These are phyloP conservation scores for Primulina eburnea DNA, from an alignment of 257 asterid species.

Conservation along the genomic window DNA sequence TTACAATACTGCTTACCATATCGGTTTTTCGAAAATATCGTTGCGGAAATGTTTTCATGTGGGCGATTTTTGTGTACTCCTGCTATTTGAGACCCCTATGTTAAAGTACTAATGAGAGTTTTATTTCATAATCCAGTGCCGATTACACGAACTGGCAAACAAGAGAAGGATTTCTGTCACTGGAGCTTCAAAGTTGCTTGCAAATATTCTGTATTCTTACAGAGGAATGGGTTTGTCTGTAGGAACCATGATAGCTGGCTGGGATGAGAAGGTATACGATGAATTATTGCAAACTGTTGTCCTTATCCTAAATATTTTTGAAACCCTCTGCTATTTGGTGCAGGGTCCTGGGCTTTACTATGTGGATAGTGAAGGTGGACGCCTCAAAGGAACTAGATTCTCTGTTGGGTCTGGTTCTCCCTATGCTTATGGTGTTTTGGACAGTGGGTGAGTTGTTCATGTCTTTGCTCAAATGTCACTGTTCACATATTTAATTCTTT, in stretches of 20 bases:
- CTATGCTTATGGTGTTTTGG: constrained; percentile 92
- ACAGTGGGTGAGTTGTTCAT: constrained; percentile 65
- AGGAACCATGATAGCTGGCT: constrained; percentile 98
- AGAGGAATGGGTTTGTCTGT: constrained; percentile 97
- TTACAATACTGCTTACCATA: neutral
- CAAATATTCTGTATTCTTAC: constrained; percentile 85
- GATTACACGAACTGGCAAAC: constrained; percentile 88
- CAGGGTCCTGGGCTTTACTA: constrained; percentile 96
- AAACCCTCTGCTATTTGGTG: constrained; percentile 25
- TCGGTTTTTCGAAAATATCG: neutral
- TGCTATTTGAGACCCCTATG: constrained; percentile 8
- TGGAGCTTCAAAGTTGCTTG: constrained; percentile 88
- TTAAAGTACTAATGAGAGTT: constrained; percentile 18
- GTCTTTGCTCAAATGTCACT: constrained; percentile 2
- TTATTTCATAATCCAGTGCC: constrained; percentile 56
- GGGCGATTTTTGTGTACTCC: neutral
- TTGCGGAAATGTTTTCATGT: neutral
- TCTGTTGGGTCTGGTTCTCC: constrained; percentile 99
- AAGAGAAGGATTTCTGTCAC: constrained; percentile 93
- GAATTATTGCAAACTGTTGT: constrained; percentile 5
- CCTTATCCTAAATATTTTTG: neutral
- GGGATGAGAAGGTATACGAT: constrained; percentile 85
- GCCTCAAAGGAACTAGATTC: constrained; percentile 89
- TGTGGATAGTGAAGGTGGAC: constrained; percentile 96
- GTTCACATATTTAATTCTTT: neutral